Evolutionary conservation across 441 rosid genomes (phyloP), one percentile per base, ranked within the genome.

Genomic region (Pelargonium cotyledonis): DNA sequence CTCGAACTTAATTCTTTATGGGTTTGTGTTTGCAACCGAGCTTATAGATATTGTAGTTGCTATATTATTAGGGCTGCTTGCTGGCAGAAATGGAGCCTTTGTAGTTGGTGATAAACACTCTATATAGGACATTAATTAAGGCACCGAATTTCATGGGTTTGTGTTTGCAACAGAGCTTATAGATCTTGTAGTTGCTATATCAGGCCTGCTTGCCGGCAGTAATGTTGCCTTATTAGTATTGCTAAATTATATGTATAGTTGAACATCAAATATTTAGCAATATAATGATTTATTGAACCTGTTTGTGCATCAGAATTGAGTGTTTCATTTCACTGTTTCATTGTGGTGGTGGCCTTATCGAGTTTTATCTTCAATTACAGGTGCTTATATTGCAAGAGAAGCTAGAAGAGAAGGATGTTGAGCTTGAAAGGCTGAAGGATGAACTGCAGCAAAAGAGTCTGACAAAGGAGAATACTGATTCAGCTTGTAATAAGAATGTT

Each of bases 301-400:
- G 26, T 47, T 4, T 53, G 21, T 53, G 53, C 26, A 55, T 55
- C 60, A 53, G 60, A 53, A 53, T 10, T 15, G 21, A 53, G 60
- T 53, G 4, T 16, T 53, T 53, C 23, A 53, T 16, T 5, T 6
- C 23, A 5, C 8, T 5, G 60, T 15, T 53, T 57, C 12, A 8
- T 1, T 7, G 47, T 7, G 47, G 12, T 43, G 47, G 47, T 8
- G 47, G 12, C 10, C 12, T 43, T 7, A 43, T 43, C 1, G 47
- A 43, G 47, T 43, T 43, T 43, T 43, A 43, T 43, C 47, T 43
- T 10, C 47, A 43, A 43, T 43, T 19, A 7, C 86, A 94, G 98
- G 95, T 88, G 47, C 84, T 83, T 41, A 68, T 88, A 19, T 75
- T 91, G 82, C 91, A 84, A 86, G 94, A 85, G 73, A 87, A 83